Conservation (phyloP, 768 basidiomycete species). For the Lyophyllum shimeji region DNA sequence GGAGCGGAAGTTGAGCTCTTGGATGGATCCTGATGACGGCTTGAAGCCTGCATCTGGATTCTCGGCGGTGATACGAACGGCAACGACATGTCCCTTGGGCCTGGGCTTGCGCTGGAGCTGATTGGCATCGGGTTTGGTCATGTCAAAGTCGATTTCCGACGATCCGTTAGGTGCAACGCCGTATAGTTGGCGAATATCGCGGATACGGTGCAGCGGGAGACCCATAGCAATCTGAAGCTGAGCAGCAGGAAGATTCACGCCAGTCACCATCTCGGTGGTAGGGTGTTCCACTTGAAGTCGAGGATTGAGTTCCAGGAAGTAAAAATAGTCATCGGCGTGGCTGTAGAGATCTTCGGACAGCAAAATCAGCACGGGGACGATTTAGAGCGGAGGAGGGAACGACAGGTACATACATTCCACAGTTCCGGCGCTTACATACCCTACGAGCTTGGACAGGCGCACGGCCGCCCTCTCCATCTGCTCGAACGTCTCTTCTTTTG, state of each 20-base stretch:
- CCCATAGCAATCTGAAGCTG: constrained; percentile 99
- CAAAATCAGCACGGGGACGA: constrained; percentile 4
- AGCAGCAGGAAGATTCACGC: constrained; percentile 96
- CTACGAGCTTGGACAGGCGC: constrained; percentile 96
- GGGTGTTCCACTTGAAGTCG: constrained; percentile 99
- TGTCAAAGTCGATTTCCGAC: constrained; percentile 96
- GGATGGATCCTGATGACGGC: constrained; percentile 93
- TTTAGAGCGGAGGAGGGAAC: constrained; percentile 2
- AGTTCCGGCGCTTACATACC: constrained; percentile 98
- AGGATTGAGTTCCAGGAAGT: constrained; percentile 98
- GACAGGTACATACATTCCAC: constrained; percentile 76
- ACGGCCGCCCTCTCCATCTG: constrained; percentile 99
- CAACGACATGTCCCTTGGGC: constrained; percentile 98
- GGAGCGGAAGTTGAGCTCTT: constrained; percentile 99
- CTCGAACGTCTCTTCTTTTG: constrained; percentile 87
- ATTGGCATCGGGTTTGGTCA: constrained; percentile 84
- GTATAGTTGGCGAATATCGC: constrained; percentile 93
- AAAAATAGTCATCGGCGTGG: constrained; percentile 90
- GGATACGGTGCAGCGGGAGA: constrained; percentile 91
- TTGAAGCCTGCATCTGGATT: constrained; percentile 99
- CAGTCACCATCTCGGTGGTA: constrained; percentile 99
- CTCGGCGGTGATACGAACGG: constrained; percentile 98
- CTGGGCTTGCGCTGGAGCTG: constrained; percentile 91
- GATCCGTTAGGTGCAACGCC: constrained; percentile 88
- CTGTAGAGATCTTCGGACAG: constrained; percentile 82